A percentile compares a stretch with the other conserved stretches of the same genome.
phyloP scores from a whole-genome alignment of 345 rosid genomes.

The Aegle marmelos region DNA sequence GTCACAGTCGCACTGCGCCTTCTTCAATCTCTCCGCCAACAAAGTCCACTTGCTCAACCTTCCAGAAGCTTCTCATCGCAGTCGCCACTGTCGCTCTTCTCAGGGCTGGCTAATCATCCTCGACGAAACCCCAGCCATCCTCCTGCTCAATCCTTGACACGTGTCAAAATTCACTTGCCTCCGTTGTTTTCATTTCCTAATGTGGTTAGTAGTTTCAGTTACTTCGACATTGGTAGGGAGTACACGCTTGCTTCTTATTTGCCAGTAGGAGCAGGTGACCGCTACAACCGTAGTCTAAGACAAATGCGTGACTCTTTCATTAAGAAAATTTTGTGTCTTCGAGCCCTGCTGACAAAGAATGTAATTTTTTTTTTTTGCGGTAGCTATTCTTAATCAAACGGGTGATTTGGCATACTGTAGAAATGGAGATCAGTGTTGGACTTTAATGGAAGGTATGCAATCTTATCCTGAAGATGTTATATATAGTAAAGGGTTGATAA shows the following conservation, averaged over 20 bases:
- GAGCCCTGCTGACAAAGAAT: slow-evolving; percentile 37
- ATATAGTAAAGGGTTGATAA: slow-evolving; percentile 38
- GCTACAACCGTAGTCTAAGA: slow-evolving; percentile 24
- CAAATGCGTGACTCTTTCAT: slow-evolving; percentile 53
- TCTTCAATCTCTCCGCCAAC: slow-evolving; percentile 40
- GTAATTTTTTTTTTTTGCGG: slow-evolving; percentile 32
- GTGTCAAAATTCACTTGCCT: slow-evolving; percentile 39
- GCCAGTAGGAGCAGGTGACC: slow-evolving; percentile 7
- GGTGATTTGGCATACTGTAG: slow-evolving; percentile 43
- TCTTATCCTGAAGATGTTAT: slow-evolving; percentile 48
- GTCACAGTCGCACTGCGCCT: slow-evolving; percentile 22
- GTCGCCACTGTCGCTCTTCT: slow-evolving; percentile 57
- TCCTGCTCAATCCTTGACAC: slow-evolving; percentile 45
- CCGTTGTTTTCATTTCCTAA: slow-evolving; percentile 47
- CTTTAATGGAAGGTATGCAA: slow-evolving; percentile 24
- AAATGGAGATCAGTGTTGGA: slow-evolving; percentile 39
- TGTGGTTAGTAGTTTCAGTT: slow-evolving; percentile 39
- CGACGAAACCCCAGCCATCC: slow-evolving; percentile 41
- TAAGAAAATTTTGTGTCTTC: slow-evolving; percentile 48
- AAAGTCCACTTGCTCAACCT: slow-evolving; percentile 38
- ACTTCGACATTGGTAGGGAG: slow-evolving; percentile 44
- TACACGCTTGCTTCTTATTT: slow-evolving; percentile 25
- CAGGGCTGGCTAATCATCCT: slow-evolving; percentile 56
- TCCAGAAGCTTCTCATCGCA: slow-evolving; percentile 29
- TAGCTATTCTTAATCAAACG: slow-evolving; percentile 37